Conservation (phyloP, 345 rosid species). For the Boechera divaricarpa region DNA sequence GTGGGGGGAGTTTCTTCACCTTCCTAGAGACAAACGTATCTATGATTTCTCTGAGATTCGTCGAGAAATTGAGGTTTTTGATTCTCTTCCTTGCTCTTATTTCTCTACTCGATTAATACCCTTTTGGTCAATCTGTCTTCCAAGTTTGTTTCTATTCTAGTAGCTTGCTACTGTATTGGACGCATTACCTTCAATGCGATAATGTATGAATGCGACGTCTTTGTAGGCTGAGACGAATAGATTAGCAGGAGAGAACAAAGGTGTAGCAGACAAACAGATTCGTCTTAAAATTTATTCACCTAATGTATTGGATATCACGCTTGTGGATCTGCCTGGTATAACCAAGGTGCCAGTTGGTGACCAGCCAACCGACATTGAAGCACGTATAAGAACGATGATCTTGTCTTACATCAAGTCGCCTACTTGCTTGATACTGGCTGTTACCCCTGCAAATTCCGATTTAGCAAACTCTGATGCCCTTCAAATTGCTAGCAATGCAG, state of each 20-base stretch:
- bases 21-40: constrained; percentile 70
- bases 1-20: constrained; percentile 95
- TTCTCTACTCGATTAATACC: neutral
- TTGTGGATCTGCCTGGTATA: constrained; percentile 75
- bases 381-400: constrained; percentile 62
- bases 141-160: neutral
- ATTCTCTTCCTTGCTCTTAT: neutral
- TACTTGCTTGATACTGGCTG: constrained; percentile 73
- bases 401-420: constrained; percentile 52
- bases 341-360: constrained; percentile 81
- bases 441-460: constrained; percentile 74
- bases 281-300: constrained; percentile 62
- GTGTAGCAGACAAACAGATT: constrained; percentile 67
- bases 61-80: constrained; percentile 82
- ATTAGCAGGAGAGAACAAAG: constrained; percentile 65
- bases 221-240: constrained; percentile 69
- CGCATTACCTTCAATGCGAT: neutral
- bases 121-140: neutral
- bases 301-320: constrained; percentile 67
- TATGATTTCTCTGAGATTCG: constrained; percentile 93
- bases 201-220: constrained; percentile 9
- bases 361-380: constrained; percentile 70
- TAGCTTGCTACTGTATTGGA: neutral
- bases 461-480: constrained; percentile 80
- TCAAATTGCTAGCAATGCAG: constrained; percentile 66